These are phyloP conservation scores for Phytophthora capsici DNA, from an alignment of 352 stramenopile genomes.

Conservation along the genomic window DNA sequence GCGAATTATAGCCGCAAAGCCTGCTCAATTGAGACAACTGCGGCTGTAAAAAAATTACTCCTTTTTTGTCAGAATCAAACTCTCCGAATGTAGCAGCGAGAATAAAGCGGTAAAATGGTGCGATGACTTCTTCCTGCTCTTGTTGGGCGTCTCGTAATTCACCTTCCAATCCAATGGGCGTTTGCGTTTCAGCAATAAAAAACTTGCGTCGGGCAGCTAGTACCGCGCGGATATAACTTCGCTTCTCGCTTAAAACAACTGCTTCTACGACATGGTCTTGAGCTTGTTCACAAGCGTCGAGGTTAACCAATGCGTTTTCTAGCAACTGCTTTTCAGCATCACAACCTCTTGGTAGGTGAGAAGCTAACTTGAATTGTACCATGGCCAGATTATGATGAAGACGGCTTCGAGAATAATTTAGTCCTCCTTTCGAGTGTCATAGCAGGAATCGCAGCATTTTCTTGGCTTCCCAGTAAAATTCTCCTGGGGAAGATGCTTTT, in stretches of 20 bases:
- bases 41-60: conserved; percentile 31
- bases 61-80: conserved; percentile 41
- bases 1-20: conserved; percentile 34
- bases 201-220: conserved; percentile 58
- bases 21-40: conserved; percentile 58
- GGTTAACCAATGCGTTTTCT: conserved; percentile 45
- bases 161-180: conserved; percentile 1
- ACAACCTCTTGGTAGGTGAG: conserved; percentile 54
- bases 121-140: conserved; percentile 43
- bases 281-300: conserved; percentile 30
- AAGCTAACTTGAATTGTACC: conserved; percentile 67
- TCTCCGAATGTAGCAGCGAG: conserved; percentile 60
- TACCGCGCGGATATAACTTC: conserved; percentile 56
- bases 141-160: conserved; percentile 11
- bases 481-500: conserved; percentile 45
- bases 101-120: conserved; percentile 74
- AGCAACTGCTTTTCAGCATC: conserved; percentile 61
- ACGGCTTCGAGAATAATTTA: conserved; percentile 26
- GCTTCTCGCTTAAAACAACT: conserved; percentile 11
- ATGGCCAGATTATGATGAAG: conserved; percentile 46
- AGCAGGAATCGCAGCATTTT: conserved; percentile 58
- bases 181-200: conserved; percentile 49
- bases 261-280: conserved; percentile 7
- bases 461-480: conserved; percentile 69
- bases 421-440: conserved; percentile 17